Evolutionary conservation across 2,329 filamentous ascomycete species (phyloP).

Genomic region (Drechmeria coniospora): DNA sequence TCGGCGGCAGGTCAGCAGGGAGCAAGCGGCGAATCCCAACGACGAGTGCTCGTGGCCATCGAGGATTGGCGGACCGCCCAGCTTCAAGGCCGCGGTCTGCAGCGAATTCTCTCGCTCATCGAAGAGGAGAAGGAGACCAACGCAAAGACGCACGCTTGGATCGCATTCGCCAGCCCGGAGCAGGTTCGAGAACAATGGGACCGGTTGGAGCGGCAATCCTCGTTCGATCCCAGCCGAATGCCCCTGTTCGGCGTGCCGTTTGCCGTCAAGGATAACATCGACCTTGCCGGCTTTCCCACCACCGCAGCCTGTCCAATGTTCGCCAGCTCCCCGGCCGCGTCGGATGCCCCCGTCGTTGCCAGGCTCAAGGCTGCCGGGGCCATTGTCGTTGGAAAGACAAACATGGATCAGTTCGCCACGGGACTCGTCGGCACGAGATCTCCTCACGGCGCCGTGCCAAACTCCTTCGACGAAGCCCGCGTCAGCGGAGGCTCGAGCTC

Average conservation of each 20-base stretch:
- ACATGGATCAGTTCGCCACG: slow-evolving; percentile 47
- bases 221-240: slow-evolving; percentile 13
- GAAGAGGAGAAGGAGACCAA: slow-evolving; percentile 8
- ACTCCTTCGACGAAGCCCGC: slow-evolving; percentile 25
- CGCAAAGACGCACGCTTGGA: slow-evolving; percentile 14
- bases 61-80: slow-evolving; percentile 14
- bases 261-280: slow-evolving; percentile 41
- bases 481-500: slow-evolving; percentile 39
- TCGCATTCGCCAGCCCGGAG: slow-evolving; percentile 13
- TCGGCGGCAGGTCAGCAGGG: too few species aligned
- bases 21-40: too few species aligned
- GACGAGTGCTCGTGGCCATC: too few species aligned
- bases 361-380: slow-evolving; percentile 36
- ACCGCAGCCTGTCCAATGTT: slow-evolving; percentile 37
- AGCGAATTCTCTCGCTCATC: slow-evolving; percentile 11
- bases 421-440: slow-evolving; percentile 46
- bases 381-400: slow-evolving; percentile 42
- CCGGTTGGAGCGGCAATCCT: background rate
- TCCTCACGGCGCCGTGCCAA: slow-evolving; percentile 40
- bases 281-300: slow-evolving; percentile 32
- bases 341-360: slow-evolving; percentile 31
- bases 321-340: slow-evolving; percentile 25
- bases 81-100: slow-evolving; percentile 9
- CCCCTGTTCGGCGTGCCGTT: slow-evolving; percentile 42
- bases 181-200: slow-evolving; percentile 10